Percentiles rank a stretch among this genome's conserved stretches.
Conservation (phyloP, 306 rosid species). For the Glycine latifolia region DNA sequence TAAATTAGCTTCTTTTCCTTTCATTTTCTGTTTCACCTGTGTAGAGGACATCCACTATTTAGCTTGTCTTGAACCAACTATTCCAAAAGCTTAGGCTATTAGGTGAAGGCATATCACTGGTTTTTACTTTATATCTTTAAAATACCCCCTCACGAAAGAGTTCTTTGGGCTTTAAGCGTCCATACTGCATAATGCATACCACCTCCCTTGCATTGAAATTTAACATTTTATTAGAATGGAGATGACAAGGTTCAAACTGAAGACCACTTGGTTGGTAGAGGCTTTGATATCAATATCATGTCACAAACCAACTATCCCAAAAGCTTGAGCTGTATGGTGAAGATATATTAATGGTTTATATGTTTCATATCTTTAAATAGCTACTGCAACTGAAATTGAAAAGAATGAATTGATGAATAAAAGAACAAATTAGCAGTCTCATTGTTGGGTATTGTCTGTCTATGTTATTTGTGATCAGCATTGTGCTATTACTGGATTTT, state of each 20-base stretch:
- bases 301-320: background rate
- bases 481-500: slow-evolving; percentile 27
- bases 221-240: slow-evolving; percentile 3
- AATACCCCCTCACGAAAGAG: background rate
- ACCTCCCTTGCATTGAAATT: slow-evolving; percentile 12
- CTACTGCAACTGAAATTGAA: slow-evolving; percentile 30
- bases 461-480: slow-evolving; percentile 16
- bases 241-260: background rate
- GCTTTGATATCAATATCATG: background rate
- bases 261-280: background rate
- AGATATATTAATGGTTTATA: slow-evolving; percentile 8
- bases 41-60: slow-evolving; percentile 27
- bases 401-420: background rate
- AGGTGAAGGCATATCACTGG: slow-evolving; percentile 1
- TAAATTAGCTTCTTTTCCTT: slow-evolving; percentile 42
- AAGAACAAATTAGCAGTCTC: background rate
- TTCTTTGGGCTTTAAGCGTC: slow-evolving; percentile 8
- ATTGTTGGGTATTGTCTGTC: slow-evolving; percentile 15
- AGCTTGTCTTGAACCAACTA: slow-evolving; percentile 22
- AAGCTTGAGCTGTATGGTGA: slow-evolving; percentile 6
- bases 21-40: slow-evolving; percentile 35
- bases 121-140: slow-evolving; percentile 19
- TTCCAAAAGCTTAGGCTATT: slow-evolving; percentile 15
- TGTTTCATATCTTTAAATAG: slow-evolving; percentile 19
- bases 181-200: background rate